Conservation (phyloP, 2,329 filamentous ascomycete genomes). For the Talaromyces sp. region DNA sequence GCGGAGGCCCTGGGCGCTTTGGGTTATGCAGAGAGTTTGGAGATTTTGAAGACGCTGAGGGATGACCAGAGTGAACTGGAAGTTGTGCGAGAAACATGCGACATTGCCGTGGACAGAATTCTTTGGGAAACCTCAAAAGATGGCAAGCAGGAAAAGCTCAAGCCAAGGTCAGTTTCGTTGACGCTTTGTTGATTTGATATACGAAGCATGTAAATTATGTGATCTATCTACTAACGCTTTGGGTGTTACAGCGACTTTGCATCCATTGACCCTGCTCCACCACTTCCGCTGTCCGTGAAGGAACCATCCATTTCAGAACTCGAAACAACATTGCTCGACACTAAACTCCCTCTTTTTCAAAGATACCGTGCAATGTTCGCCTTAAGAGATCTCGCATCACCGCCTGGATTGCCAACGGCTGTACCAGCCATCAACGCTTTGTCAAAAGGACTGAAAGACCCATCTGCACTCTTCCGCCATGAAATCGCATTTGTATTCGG, state of each 20-base stretch:
- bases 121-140: conserved; percentile 81
- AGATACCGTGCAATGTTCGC: conserved; percentile 98
- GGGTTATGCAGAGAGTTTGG: conserved; percentile 68
- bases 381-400: conserved; percentile 88
- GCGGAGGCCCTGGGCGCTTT: conserved; percentile 91
- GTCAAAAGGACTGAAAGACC: conserved; percentile 77
- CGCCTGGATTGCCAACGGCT: conserved; percentile 83
- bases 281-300: conserved; percentile 64
- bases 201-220: not conserved
- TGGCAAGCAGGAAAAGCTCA: conserved; percentile 69
- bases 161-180: conserved; percentile 61
- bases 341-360: conserved; percentile 74
- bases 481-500: conserved; percentile 98
- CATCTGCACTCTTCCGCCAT: conserved; percentile 90
- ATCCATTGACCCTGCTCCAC: conserved; percentile 91
- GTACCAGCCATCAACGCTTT: conserved; percentile 81
- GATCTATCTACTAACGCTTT: conserved; percentile 1
- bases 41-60: conserved; percentile 66
- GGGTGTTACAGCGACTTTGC: conserved; percentile 71
- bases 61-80: conserved; percentile 72
- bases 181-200: not conserved
- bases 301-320: conserved; percentile 67
- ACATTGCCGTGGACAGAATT: conserved; percentile 91
- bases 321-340: conserved; percentile 73
- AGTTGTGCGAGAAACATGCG: conserved; percentile 90